A percentile compares a stretch with the other conserved stretches of the same genome.
These are phyloP conservation scores for Gentiana straminea DNA, from an alignment of 257 asterid species.

Conservation along the genomic window DNA sequence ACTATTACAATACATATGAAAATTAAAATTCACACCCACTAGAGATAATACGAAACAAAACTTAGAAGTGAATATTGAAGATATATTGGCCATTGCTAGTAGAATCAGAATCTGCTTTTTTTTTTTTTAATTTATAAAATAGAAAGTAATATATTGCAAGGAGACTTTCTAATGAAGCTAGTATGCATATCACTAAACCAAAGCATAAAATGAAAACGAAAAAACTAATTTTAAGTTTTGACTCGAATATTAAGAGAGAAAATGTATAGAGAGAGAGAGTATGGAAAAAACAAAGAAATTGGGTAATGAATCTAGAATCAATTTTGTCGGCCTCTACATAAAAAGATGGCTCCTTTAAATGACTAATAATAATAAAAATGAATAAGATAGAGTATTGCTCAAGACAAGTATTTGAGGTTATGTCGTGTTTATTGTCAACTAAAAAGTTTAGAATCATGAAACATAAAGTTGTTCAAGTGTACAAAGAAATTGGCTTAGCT, in stretches of 20 bases:
- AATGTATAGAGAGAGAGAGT: slow-evolving; percentile 8
- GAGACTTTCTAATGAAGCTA: not conserved
- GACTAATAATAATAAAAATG: not conserved
- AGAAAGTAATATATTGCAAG: not conserved
- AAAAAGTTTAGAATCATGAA: slow-evolving; percentile 16
- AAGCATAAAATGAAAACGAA: not conserved
- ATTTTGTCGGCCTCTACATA: slow-evolving; percentile 30
- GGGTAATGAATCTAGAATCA: slow-evolving; percentile 33
- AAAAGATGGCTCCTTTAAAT: slow-evolving; percentile 10
- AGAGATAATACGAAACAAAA: too few relatives aligned
- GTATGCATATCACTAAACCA: not conserved
- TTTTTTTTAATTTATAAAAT: too few relatives aligned
- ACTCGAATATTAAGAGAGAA: slow-evolving; percentile 5
- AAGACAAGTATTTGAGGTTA: slow-evolving; percentile 21
- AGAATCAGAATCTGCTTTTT: too few relatives aligned
- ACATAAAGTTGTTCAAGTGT: too few relatives aligned
- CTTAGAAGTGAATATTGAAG: too few relatives aligned
- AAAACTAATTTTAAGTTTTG: slow-evolving; percentile 9
- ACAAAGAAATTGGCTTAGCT: too few relatives aligned
- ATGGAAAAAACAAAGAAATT: slow-evolving; percentile 16
- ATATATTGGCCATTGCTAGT: too few relatives aligned
- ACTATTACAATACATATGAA: too few relatives aligned
- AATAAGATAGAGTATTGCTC: slow-evolving; percentile 20
- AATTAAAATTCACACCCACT: too few relatives aligned
- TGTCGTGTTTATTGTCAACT: slow-evolving; percentile 21